phyloP scores from a whole-genome alignment of 441 rosid genomes.

The Euphorbia schlechtendalii region DNA sequence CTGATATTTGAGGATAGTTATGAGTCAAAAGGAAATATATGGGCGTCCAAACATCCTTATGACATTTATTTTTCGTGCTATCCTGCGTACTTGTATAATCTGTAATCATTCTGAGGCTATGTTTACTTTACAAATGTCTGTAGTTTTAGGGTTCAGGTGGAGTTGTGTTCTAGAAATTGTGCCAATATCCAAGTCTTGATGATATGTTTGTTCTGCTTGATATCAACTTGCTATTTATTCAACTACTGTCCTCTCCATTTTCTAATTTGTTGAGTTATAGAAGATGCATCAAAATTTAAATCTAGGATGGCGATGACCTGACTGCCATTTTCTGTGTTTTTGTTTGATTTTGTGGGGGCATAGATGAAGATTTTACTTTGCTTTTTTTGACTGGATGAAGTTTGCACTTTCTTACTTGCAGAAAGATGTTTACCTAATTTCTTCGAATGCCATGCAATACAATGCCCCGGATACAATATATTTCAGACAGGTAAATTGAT shows the following conservation, averaged over 20 bases:
- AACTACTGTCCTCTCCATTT: not conserved
- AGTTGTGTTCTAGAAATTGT: not conserved
- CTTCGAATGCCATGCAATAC: conserved; percentile 83
- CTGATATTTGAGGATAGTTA: no score
- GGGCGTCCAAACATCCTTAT: not conserved
- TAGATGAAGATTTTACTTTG: no score
- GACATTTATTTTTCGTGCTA: no score
- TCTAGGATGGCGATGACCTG: not conserved
- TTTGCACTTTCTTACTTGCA: conserved; percentile 31
- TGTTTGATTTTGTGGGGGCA: not conserved
- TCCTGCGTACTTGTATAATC: no score
- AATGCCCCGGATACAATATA: conserved; percentile 80
- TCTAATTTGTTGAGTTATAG: not conserved
- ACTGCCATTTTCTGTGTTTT: not conserved
- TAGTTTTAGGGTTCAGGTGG: not conserved
- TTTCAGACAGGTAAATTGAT: conserved; percentile 55
- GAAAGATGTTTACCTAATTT: conserved; percentile 68
- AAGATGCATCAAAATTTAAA: not conserved
- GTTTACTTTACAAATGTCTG: not conserved
- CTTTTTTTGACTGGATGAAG: not conserved
- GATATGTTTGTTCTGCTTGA: not conserved
- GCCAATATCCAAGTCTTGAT: not conserved
- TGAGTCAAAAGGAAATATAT: not conserved
- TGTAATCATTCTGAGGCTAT: not conserved
- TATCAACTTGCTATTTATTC: not conserved